Percentiles rank a stretch among this genome's conserved stretches.
phyloP scores from a whole-genome alignment of 495 filamentous ascomycete genomes.

The Penicillium silybi region DNA sequence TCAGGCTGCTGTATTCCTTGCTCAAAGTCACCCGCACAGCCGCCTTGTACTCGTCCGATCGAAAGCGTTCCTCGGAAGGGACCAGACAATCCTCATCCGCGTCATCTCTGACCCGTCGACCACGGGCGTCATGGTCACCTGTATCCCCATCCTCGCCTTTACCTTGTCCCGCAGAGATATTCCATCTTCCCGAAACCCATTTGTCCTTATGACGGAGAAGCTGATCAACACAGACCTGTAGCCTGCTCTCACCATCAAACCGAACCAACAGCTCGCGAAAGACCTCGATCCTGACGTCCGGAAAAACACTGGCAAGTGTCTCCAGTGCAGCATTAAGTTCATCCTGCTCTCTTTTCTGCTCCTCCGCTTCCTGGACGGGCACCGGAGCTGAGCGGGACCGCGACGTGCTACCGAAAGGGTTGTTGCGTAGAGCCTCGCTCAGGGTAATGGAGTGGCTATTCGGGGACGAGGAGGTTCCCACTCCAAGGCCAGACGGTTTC shows the following conservation, averaged over 20 bases:
- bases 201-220: constrained; percentile 72
- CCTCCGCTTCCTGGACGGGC: constrained; percentile 18
- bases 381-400: constrained; percentile 28
- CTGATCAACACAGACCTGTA: constrained; percentile 81
- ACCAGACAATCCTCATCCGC: constrained; percentile 35
- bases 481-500: constrained; percentile 9
- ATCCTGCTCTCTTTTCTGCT: constrained; percentile 44
- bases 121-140: constrained; percentile 10
- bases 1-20: constrained; percentile 81
- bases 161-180: constrained; percentile 35
- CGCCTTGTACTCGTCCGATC: constrained; percentile 65
- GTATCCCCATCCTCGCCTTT: constrained; percentile 7
- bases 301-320: constrained; percentile 72
- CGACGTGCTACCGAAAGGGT: constrained; percentile 39
- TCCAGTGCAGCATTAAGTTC: constrained; percentile 74
- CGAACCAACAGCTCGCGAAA: constrained; percentile 82
- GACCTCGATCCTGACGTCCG: constrained; percentile 83
- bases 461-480: constrained; percentile 7
- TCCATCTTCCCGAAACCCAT: constrained; percentile 74
- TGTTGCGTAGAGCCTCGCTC: constrained; percentile 40
- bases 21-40: constrained; percentile 58
- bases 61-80: constrained; percentile 67
- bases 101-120: not conserved
- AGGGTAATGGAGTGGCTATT: constrained; percentile 34
- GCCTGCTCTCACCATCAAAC: constrained; percentile 75